Evolutionary conservation across 345 rosid species (phyloP).

Genomic region (Xanthoceras sorbifolium): DNA sequence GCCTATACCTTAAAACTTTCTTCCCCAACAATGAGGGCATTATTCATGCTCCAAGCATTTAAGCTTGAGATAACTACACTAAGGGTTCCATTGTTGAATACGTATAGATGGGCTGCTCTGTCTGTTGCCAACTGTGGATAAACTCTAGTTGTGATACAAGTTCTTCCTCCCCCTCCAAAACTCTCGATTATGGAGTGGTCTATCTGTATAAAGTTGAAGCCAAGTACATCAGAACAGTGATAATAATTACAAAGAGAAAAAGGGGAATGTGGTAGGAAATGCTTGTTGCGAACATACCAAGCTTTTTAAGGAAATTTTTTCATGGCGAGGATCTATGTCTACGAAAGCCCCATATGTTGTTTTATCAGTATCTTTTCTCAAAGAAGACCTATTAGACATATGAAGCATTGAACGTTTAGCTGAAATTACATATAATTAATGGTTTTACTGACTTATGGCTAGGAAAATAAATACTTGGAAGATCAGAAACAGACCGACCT

Average conservation of each 20-base stretch:
- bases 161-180: conserved; percentile 55
- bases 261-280: not conserved
- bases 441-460: not conserved
- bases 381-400: conserved; percentile 45
- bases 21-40: conserved; percentile 36
- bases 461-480: not conserved
- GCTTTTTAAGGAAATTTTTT: conserved; percentile 54
- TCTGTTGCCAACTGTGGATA: conserved; percentile 51
- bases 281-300: conserved; percentile 42
- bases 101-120: conserved; percentile 37
- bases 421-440: not conserved
- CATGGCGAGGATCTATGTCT: conserved; percentile 44
- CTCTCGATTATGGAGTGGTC: conserved; percentile 57
- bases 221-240: not conserved
- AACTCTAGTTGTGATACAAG: conserved; percentile 61
- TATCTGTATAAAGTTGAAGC: conserved; percentile 32
- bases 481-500: conserved; percentile 32
- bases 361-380: conserved; percentile 34
- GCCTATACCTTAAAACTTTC: conserved; percentile 11
- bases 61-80: conserved; percentile 39
- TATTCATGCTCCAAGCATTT: conserved; percentile 71
- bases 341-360: conserved; percentile 42
- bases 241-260: not conserved
- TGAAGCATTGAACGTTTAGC: conserved; percentile 4
- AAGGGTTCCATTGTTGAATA: conserved; percentile 51